Evolutionary conservation across 805 yeast species (phyloP).

Genomic region (Kregervanrija pseudodelftensis): DNA sequence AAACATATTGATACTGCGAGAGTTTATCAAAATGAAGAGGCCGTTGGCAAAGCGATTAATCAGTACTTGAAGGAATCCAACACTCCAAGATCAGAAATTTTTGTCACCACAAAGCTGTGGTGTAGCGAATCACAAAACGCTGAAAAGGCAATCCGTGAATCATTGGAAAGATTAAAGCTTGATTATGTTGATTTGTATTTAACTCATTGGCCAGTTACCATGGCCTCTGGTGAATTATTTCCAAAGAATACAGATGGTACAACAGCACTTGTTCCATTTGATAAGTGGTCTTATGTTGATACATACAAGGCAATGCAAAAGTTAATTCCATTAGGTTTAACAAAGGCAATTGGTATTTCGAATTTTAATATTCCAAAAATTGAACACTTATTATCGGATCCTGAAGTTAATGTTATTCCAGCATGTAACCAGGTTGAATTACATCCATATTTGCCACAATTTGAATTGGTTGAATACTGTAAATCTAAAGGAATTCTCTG

Average conservation of each 20-base stretch:
- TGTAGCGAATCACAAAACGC: constrained; percentile 43
- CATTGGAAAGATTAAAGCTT: constrained; percentile 55
- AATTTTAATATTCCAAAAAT: constrained; percentile 55
- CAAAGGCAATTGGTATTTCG: constrained; percentile 66
- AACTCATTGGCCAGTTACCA: constrained; percentile 74
- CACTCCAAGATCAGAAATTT: constrained; percentile 56
- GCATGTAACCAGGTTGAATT: constrained; percentile 69
- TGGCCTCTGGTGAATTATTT: constrained; percentile 22
- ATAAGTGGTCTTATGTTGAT: constrained; percentile 36
- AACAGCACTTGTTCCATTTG: constrained; percentile 25
- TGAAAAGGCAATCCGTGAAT: constrained; percentile 45
- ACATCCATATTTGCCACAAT: constrained; percentile 66
- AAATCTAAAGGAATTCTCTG: constrained; percentile 44
- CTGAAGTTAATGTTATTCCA: constrained; percentile 48
- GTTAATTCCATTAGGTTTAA: constrained; percentile 30
- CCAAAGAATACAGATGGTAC: constrained; percentile 24
- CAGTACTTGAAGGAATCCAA: constrained; percentile 42
- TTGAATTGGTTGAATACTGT: constrained; percentile 47
- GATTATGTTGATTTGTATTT: constrained; percentile 76
- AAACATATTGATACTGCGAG: constrained; percentile 76
- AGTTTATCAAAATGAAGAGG: constrained; percentile 56
- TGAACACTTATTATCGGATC: constrained; percentile 40
- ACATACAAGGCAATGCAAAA: constrained; percentile 61
- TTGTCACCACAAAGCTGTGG: constrained; percentile 69
- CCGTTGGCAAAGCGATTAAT: constrained; percentile 48